Evolutionary conservation across 306 rosid species (phyloP).

Genomic region (Pueraria montana): DNA sequence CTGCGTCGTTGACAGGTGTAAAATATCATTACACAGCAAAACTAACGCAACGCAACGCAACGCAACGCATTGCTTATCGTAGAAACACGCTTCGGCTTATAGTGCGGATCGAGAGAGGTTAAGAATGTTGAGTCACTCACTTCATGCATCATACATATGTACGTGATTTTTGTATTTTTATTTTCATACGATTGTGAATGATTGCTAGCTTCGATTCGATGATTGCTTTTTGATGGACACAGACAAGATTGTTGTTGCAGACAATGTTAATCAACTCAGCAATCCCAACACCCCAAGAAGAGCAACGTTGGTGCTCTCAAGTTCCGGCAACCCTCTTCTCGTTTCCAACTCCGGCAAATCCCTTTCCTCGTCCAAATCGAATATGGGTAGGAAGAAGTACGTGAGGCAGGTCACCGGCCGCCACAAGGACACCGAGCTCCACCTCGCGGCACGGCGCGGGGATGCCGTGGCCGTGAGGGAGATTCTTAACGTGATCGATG

Average conservation of each 20-base stretch:
- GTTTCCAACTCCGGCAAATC: constrained; percentile 61
- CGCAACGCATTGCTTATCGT: neutral
- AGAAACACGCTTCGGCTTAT: constrained; percentile 33
- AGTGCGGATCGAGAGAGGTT: constrained; percentile 30
- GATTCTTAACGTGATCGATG: constrained; percentile 61
- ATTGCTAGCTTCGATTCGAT: neutral
- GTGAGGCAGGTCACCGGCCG: constrained; percentile 82
- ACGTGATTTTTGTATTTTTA: neutral
- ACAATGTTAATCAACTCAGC: neutral
- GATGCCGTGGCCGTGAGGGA: constrained; percentile 55
- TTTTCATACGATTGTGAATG: neutral
- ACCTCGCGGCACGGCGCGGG: constrained; percentile 71
- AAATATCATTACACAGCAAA: no score
- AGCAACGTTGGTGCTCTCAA: constrained; percentile 49
- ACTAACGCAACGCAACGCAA: no score
- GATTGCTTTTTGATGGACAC: neutral
- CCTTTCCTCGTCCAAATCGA: constrained; percentile 27
- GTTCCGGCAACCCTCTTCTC: constrained; percentile 59
- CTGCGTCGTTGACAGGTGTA: no score
- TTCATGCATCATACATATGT: neutral
- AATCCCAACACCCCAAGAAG: constrained; percentile 53
- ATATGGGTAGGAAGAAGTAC: constrained; percentile 61
- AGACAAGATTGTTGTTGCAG: neutral
- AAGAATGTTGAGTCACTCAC: neutral
- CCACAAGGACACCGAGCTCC: constrained; percentile 77